Conservation (phyloP, 164 flowering plant species). For the Hamamelis virginiana region DNA sequence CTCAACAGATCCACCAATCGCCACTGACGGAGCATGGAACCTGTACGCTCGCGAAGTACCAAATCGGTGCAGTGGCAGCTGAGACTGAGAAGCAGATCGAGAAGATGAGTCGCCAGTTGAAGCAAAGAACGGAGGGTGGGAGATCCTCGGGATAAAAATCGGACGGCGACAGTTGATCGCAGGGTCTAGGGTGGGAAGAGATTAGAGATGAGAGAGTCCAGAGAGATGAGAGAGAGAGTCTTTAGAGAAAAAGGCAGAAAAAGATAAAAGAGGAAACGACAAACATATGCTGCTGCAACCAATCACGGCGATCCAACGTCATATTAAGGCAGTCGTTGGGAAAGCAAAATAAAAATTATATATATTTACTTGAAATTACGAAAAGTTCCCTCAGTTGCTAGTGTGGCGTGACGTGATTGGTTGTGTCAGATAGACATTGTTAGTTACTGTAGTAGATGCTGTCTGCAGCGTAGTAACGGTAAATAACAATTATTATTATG, state of each 20-base stretch:
- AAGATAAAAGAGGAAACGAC: slow-evolving; percentile 2
- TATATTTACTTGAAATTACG: background rate
- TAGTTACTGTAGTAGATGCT: background rate
- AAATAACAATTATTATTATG: too few relatives aligned
- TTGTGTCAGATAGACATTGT: background rate
- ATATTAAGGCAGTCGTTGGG: background rate
- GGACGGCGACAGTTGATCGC: slow-evolving; percentile 19
- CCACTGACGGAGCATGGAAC: background rate
- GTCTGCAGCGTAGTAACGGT: background rate
- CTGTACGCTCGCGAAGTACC: background rate
- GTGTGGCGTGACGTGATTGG: background rate
- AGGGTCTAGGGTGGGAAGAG: background rate
- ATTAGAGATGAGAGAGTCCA: background rate
- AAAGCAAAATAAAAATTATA: too few relatives aligned
- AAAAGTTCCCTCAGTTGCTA: background rate
- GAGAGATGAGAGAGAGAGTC: background rate
- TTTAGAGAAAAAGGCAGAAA: background rate
- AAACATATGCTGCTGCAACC: background rate
- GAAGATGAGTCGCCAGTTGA: background rate
- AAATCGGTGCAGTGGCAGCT: background rate
- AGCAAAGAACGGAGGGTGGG: slow-evolving; percentile 3
- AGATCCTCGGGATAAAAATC: slow-evolving; percentile 9
- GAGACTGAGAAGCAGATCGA: background rate
- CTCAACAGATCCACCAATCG: background rate
- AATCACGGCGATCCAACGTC: background rate